These are phyloP conservation scores for Saprolegnia parasitica DNA, from an alignment of 352 stramenopile genomes.

Conservation along the genomic window DNA sequence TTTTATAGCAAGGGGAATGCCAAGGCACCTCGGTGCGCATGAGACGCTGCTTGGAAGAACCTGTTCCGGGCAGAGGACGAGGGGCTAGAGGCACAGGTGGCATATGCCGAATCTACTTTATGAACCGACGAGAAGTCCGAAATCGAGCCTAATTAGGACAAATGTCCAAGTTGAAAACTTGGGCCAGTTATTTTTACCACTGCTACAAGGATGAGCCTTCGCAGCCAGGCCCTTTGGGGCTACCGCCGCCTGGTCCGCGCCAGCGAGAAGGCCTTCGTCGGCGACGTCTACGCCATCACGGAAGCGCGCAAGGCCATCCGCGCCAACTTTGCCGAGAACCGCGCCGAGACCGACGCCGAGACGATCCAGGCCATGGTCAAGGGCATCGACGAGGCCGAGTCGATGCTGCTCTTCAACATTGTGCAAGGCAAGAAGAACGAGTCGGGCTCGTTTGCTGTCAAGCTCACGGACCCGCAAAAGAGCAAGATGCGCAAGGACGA, in stretches of 20 bases:
- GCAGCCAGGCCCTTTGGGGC: conserved; percentile 59
- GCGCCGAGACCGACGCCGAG: conserved; percentile 49
- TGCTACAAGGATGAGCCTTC: conserved; percentile 41
- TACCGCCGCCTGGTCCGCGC: conserved; percentile 73
- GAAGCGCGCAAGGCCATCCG: conserved; percentile 58
- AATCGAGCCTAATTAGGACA: neutral
- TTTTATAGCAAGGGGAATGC: too few relatives aligned
- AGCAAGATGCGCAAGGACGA: conserved; percentile 77
- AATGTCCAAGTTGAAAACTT: neutral
- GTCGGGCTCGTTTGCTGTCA: conserved; percentile 56
- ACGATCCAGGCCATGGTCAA: conserved; percentile 57
- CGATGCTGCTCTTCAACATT: conserved; percentile 83
- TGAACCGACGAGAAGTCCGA: neutral
- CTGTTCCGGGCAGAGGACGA: neutral
- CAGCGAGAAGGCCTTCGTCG: conserved; percentile 67
- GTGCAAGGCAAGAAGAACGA: conserved; percentile 67
- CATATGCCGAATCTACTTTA: neutral
- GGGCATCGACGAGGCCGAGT: conserved; percentile 72
- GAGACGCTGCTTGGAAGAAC: too few relatives aligned
- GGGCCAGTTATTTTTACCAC: neutral
- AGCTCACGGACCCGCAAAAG: conserved; percentile 74
- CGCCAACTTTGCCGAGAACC: conserved; percentile 63
- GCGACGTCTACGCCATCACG: conserved; percentile 53
- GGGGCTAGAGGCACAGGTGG: neutral
- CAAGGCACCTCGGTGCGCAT: too few relatives aligned